Percentiles rank a stretch among this genome's conserved stretches.
phyloP scores from a whole-genome alignment of 441 rosid species.

The Melastoma candidum region DNA sequence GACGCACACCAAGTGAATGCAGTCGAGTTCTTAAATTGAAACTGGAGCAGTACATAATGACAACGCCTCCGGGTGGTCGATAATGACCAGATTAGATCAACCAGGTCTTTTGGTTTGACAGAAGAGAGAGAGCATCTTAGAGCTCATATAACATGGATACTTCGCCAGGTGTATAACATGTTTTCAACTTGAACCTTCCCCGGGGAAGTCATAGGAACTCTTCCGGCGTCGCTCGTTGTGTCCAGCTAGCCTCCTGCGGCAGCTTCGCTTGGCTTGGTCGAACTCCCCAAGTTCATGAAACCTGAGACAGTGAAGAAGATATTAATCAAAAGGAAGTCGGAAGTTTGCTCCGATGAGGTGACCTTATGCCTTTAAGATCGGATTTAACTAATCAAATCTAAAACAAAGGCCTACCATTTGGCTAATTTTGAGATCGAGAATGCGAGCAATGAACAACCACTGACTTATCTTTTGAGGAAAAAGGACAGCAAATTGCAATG shows the following conservation, averaged over 20 bases:
- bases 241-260: constrained; percentile 77
- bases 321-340: not conserved
- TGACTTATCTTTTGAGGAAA: too few species aligned
- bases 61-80: not conserved
- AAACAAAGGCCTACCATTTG: too few species aligned
- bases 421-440: too few species aligned
- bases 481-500: too few species aligned
- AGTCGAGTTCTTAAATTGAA: too few species aligned
- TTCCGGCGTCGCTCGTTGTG: constrained; percentile 85
- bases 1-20: too few species aligned
- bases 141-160: constrained; percentile 4
- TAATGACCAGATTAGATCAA: not conserved
- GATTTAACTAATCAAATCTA: not conserved
- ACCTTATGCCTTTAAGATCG: too few species aligned
- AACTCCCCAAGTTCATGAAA: constrained; percentile 72
- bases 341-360: not conserved
- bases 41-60: not conserved
- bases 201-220: constrained; percentile 34
- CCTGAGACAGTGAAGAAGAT: constrained; percentile 27
- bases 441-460: too few species aligned
- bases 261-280: constrained; percentile 68
- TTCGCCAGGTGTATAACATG: too few species aligned
- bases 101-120: constrained; percentile 29
- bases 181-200: constrained; percentile 30
- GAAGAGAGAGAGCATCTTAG: constrained; percentile 56